Percentiles rank a stretch among this genome's conserved stretches.
phyloP scores from a whole-genome alignment of 768 basidiomycete species.

The Boletales sp. region DNA sequence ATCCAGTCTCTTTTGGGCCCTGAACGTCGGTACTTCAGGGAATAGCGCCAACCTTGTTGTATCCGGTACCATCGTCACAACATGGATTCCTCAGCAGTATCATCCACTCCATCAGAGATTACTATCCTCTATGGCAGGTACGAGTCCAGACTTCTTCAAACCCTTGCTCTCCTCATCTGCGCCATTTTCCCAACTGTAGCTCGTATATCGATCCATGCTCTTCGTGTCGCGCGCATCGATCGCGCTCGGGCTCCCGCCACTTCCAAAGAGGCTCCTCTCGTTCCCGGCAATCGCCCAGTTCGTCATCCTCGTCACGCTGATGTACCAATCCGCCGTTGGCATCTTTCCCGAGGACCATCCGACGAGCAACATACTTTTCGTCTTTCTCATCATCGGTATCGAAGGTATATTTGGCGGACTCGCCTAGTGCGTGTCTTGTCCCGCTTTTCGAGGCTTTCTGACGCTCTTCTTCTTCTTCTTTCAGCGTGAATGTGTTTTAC shows the following conservation, averaged over 20 bases:
- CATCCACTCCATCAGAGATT: constrained; percentile 83
- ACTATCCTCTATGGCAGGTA: constrained; percentile 95
- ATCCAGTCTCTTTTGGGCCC: neutral
- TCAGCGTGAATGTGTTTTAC: constrained; percentile 84
- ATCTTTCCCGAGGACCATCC: constrained; percentile 48
- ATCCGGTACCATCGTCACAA: constrained; percentile 63
- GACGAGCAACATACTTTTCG: constrained; percentile 52
- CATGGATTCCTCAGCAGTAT: constrained; percentile 68
- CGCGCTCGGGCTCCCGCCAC: constrained; percentile 75
- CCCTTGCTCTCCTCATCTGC: neutral
- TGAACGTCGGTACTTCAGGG: constrained; percentile 45
- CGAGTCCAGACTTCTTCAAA: constrained; percentile 15
- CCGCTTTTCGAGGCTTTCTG: neutral
- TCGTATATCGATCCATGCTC: constrained; percentile 87
- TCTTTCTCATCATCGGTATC: constrained; percentile 74
- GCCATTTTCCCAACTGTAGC: constrained; percentile 33
- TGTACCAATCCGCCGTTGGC: constrained; percentile 66
- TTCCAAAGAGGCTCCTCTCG: constrained; percentile 65
- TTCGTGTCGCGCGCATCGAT: constrained; percentile 92
- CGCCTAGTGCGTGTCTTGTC: constrained; percentile 63
- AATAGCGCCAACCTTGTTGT: constrained; percentile 84
- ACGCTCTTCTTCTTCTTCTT: neutral
- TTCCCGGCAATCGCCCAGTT: constrained; percentile 74
- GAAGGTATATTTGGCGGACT: constrained; percentile 93
- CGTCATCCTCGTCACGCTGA: constrained; percentile 57